A percentile compares a stretch with the other conserved stretches of the same genome.
phyloP scores from a whole-genome alignment of 768 basidiomycete genomes.

The Suillus hirtellus region DNA sequence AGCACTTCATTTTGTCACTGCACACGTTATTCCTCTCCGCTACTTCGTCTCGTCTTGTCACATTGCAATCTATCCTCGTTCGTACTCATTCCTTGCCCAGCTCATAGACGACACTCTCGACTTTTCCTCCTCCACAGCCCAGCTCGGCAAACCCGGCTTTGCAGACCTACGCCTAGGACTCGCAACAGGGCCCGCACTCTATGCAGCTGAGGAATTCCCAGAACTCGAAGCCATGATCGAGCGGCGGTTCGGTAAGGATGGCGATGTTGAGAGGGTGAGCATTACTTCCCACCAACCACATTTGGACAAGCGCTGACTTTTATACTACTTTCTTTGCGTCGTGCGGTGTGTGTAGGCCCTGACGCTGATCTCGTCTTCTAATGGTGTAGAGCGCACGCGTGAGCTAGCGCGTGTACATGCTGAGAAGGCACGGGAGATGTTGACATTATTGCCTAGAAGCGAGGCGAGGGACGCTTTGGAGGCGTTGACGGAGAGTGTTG shows the following conservation, averaged over 20 bases:
- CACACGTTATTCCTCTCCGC: not conserved
- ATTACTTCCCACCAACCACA: not conserved
- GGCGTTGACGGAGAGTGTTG: conserved; percentile 65
- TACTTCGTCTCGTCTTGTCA: not conserved
- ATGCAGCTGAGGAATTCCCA: conserved; percentile 83
- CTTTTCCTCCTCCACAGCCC: conserved; percentile 71
- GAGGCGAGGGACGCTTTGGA: conserved; percentile 79
- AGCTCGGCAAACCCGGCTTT: conserved; percentile 84
- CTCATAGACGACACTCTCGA: conserved; percentile 96
- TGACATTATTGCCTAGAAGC: conserved; percentile 74
- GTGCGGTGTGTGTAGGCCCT: conserved; percentile 51
- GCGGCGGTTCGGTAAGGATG: conserved; percentile 72
- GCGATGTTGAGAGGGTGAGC: conserved; percentile 79
- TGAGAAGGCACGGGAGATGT: conserved; percentile 68
- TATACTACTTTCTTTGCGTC: not conserved
- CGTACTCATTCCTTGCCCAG: conserved; percentile 39
- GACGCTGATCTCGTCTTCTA: conserved; percentile 62
- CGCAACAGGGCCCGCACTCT: conserved; percentile 84
- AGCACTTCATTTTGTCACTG: not conserved
- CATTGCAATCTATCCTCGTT: not conserved
- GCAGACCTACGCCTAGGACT: conserved; percentile 82
- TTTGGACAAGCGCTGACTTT: not conserved
- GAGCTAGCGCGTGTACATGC: conserved; percentile 77
- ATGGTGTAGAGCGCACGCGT: conserved; percentile 76
- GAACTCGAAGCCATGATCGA: conserved; percentile 75